Percentiles rank a stretch among this genome's conserved stretches.
phyloP scores from a whole-genome alignment of 495 filamentous ascomycete genomes.

The Staphylotrichum tortipilum region DNA sequence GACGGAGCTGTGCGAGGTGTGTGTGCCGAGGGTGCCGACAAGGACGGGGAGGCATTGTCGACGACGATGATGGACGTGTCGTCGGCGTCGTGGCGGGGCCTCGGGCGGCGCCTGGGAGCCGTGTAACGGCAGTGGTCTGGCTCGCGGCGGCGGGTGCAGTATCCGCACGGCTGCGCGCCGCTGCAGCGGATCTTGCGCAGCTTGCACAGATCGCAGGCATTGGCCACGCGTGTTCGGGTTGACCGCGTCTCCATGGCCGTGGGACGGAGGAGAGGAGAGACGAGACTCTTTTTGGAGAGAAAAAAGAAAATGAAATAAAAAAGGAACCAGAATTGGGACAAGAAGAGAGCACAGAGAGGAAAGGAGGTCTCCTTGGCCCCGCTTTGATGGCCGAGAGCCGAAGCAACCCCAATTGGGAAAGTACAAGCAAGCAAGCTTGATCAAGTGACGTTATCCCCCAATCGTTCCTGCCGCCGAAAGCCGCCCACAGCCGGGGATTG shows the following conservation, averaged over 20 bases:
- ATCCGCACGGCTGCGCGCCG: slow-evolving; percentile 28
- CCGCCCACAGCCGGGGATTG: too few relatives aligned
- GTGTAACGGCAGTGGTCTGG: slow-evolving; percentile 24
- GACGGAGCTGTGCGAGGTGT: too few relatives aligned
- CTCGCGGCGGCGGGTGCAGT: slow-evolving; percentile 22
- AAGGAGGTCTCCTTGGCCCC: too few relatives aligned
- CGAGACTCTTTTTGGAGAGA: too few relatives aligned
- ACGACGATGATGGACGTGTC: neutral
- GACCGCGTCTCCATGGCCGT: slow-evolving; percentile 20
- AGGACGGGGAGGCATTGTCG: neutral
- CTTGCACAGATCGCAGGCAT: slow-evolving; percentile 41
- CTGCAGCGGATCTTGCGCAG: slow-evolving; percentile 37
- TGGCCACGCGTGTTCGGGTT: slow-evolving; percentile 29
- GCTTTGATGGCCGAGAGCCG: too few relatives aligned
- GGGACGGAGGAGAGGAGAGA: neutral
- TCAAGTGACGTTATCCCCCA: too few relatives aligned
- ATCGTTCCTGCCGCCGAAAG: too few relatives aligned
- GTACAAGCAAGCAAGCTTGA: too few relatives aligned
- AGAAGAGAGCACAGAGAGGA: too few relatives aligned
- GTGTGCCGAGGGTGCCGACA: neutral
- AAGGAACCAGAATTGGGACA: neutral
- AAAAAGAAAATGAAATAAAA: neutral
- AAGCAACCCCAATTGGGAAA: too few relatives aligned
- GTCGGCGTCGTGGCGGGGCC: slow-evolving; percentile 7
- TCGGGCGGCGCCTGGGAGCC: slow-evolving; percentile 11